phyloP scores from a whole-genome alignment of 441 rosid species.

The Eruca vesicaria region DNA sequence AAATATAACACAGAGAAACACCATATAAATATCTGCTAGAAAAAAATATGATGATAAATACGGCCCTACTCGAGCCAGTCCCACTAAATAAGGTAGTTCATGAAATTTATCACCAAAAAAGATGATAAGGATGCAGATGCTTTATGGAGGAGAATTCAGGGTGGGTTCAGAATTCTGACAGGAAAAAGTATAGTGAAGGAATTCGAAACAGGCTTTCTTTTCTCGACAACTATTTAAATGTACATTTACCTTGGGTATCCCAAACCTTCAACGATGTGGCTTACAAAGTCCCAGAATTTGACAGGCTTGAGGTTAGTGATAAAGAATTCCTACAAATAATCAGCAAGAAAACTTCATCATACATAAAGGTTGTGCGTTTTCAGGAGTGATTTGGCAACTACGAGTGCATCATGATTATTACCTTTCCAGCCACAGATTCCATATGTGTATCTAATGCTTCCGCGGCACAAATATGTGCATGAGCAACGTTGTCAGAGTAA shows the following conservation, averaged over 20 bases:
- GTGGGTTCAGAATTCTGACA: neutral
- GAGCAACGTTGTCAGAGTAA: constrained; percentile 77
- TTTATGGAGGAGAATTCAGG: neutral
- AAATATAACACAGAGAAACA: neutral
- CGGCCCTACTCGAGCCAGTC: neutral
- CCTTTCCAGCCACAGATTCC: constrained; percentile 92
- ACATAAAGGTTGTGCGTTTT: neutral
- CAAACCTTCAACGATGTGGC: constrained; percentile 64
- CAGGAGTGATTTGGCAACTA: neutral
- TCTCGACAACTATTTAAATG: constrained; percentile 4
- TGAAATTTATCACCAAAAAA: neutral
- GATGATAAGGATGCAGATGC: neutral
- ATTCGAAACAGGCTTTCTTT: constrained; percentile 2
- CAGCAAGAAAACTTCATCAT: constrained; percentile 28
- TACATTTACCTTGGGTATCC: constrained; percentile 75
- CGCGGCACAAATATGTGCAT: constrained; percentile 79
- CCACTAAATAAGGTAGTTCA: constrained; percentile 3
- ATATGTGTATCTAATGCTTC: constrained; percentile 69
- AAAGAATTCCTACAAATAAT: constrained; percentile 70
- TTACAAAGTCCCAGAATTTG: constrained; percentile 77
- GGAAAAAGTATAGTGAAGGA: neutral
- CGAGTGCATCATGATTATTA: constrained; percentile 28
- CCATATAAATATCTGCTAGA: neutral
- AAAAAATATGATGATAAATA: neutral
- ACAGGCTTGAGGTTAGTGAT: constrained; percentile 79